Evolutionary conservation across 805 yeast genomes (phyloP), one percentile per base, ranked within the genome.

Genomic region (Candida methanosorbosa): DNA sequence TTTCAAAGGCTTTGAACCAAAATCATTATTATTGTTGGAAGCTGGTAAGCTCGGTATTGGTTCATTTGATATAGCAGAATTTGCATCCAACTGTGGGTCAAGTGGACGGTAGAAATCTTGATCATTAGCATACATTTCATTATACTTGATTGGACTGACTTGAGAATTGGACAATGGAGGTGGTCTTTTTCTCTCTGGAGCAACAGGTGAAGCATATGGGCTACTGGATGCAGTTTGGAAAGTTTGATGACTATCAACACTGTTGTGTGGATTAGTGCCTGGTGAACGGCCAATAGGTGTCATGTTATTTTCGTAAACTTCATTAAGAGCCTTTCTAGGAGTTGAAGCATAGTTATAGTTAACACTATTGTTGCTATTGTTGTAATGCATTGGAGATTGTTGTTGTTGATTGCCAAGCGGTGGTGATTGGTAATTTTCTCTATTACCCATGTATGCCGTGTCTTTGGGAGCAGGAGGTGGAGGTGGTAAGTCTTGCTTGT

Each of bases 401-500:
- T 9, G 11, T 21, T 21, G 23, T 9, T 8, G 23, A 21, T 21
- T 21, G 8, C 23, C 11, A 8, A 21, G 8, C 11, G 8, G 11
- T 21, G 23, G 23, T 9, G 8, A 8, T 11, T 21, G 11, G 11
- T 21, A 21, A 11, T 9, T 11, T 9, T 21, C 11, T 8, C 8
- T 21, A 21, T 21, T 21, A 11, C 23, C 23, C n/a, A n/a, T n/a
- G n/a, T n/a, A n/a, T n/a, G n/a, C n/a, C n/a, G n/a, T n/a, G n/a
- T n/a, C n/a, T n/a, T n/a, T n/a, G n/a, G 30, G 32, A 5, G 25
- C 30, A 13, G 33, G 13, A 8, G 18, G 15, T 18, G 35, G 36
- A 9, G 35, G 28, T 6, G 40, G 37, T 12, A 27, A 25, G 16
- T 33, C 16, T 4, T 13, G 13, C 7, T 25, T 26, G 11, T 21